These are phyloP conservation scores for Pelargonium exstipulatum DNA, from an alignment of 441 rosid species.

Conservation along the genomic window DNA sequence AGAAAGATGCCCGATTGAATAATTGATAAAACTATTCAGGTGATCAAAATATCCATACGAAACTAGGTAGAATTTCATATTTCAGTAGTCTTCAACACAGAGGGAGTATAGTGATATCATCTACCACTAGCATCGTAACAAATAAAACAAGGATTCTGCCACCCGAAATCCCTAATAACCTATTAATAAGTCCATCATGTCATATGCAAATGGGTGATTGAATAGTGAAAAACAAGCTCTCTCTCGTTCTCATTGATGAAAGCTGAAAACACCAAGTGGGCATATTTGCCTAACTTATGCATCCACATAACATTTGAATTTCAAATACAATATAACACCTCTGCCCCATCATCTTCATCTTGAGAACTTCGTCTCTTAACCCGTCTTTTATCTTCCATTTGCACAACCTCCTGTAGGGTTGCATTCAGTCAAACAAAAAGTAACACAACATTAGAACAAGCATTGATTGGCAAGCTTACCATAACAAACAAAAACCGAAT, in stretches of 20 bases:
- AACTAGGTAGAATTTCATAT: conserved; percentile 1
- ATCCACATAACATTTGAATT: background rate
- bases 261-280: background rate
- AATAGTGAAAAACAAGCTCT: background rate
- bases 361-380: conserved; percentile 51
- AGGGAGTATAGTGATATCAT: background rate
- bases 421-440: conserved; percentile 21
- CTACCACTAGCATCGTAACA: background rate
- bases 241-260: background rate
- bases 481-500: conserved; percentile 20
- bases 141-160: conserved; percentile 2
- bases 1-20: background rate
- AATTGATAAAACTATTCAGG: background rate
- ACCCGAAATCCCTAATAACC: background rate
- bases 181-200: background rate
- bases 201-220: background rate
- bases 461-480: conserved; percentile 22
- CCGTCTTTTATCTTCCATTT: conserved; percentile 39
- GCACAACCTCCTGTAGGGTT: conserved; percentile 46
- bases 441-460: conserved; percentile 18
- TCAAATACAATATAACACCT: conserved; percentile 40
- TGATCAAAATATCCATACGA: background rate
- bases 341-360: conserved; percentile 68
- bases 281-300: background rate
- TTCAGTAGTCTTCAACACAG: background rate